Evolutionary conservation across 495 filamentous ascomycete species (phyloP), one percentile per base, ranked within the genome.

Genomic region (Evansstolkia leycettana): DNA sequence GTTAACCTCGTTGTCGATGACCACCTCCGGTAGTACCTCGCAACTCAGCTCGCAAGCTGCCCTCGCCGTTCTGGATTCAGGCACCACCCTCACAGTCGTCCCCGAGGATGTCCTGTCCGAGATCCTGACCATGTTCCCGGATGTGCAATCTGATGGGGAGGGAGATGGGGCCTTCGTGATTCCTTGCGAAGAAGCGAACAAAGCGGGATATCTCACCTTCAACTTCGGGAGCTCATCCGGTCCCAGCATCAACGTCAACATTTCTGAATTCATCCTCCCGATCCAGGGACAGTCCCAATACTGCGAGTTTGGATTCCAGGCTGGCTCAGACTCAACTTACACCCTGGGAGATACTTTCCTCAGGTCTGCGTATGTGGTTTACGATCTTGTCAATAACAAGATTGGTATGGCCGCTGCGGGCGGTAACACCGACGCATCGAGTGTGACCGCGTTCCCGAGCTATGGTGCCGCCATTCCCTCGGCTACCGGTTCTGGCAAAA

Each of bases 321-420:
- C 95, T 52, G 67, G 70, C 6, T 79, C 83, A 9, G 74, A 73
- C 29, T 70, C 70, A 26, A 77, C 73, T 3, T 62, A 70, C 25
- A 79, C 94, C 3, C 60, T 98, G 20, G 89, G 89, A 9, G 89
- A 98, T 52, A 95, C 89, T 0, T 98, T 95, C 62, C 67, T 98
- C 11, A 73, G 90, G 37, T 83, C 78, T 23, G 86, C 88, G 0
- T 98, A 95, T 48, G 76, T 94, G 17, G 89, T 98, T 0, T 95
- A 87, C 48, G 88, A 95, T 47, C 62, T 95, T 11, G 70, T 67
- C 10, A 94, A 89, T 51, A 85, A 94, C 56, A 70, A 86, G 58
- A 88, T 98, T 38, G 81, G 79, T 8, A 57, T 98, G 26, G 89
- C 85, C 9, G 81, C 83, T 49, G 90, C 89, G 1, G 75, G 73